A percentile compares a stretch with the other conserved stretches of the same genome.
Evolutionary conservation across 2,329 filamentous ascomycete species (phyloP).

Genomic region (Phyllosticta capitalensis): DNA sequence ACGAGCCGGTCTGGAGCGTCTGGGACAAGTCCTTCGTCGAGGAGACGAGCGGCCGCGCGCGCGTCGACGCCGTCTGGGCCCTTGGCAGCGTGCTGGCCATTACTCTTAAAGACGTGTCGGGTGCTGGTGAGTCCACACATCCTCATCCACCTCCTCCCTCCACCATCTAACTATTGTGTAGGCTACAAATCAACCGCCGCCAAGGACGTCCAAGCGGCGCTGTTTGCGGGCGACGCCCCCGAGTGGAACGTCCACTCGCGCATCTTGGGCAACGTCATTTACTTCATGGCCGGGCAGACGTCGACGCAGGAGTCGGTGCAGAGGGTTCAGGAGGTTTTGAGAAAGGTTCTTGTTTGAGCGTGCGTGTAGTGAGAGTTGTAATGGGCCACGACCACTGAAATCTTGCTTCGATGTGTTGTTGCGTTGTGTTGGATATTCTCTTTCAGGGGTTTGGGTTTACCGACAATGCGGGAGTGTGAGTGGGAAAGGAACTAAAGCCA

Average conservation of each 20-base stretch:
- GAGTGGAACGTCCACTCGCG: conserved; percentile 46
- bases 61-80: conserved; percentile 58
- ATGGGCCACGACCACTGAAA: too few species aligned
- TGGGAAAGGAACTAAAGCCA: too few species aligned
- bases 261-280: conserved; percentile 52
- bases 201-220: conserved; percentile 40
- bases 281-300: conserved; percentile 47
- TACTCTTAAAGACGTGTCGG: conserved; percentile 40
- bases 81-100: conserved; percentile 68
- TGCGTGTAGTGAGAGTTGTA: too few species aligned
- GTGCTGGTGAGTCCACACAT: conserved; percentile 30
- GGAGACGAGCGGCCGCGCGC: not conserved
- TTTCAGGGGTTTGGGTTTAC: too few species aligned
- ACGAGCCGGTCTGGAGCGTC: not conserved
- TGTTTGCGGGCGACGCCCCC: conserved; percentile 36
- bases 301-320: conserved; percentile 10
- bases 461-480: too few species aligned
- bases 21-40: not conserved
- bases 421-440: too few species aligned
- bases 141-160: not conserved
- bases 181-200: conserved; percentile 51
- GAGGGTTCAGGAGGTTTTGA: not conserved
- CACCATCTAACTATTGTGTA: conserved; percentile 13
- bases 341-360: not conserved
- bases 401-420: too few species aligned